Conservation (phyloP, 164 flowering plant species). For the Brasenia schreberi region DNA sequence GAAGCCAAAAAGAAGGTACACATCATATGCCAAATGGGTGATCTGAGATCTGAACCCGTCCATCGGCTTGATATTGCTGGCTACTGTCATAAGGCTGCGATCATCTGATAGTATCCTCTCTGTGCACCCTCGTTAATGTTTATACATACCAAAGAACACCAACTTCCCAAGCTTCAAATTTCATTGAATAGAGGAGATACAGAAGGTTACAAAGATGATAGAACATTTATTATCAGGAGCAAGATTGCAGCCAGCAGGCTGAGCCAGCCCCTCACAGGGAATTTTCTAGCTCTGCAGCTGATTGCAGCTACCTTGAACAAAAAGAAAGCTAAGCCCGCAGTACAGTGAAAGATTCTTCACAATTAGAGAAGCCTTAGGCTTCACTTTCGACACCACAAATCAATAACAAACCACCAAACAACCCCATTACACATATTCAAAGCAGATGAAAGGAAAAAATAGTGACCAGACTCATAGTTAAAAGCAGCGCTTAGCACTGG, state of each 20-base stretch:
- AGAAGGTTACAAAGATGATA: background rate
- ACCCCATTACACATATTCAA: background rate
- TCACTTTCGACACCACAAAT: background rate
- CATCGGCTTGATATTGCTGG: too few relatives aligned
- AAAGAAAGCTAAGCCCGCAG: background rate
- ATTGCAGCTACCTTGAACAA: background rate
- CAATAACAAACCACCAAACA: background rate
- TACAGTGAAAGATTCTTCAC: background rate
- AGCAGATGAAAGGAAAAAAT: background rate
- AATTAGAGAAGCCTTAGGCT: background rate
- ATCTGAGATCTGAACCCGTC: too few relatives aligned
- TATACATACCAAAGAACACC: too few relatives aligned
- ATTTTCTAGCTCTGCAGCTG: too few relatives aligned
- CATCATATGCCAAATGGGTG: too few relatives aligned
- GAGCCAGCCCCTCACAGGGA: too few relatives aligned
- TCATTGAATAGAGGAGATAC: background rate
- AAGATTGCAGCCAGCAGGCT: too few relatives aligned
- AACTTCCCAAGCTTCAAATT: too few relatives aligned
- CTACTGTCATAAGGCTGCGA: too few relatives aligned
- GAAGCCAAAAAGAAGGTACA: too few relatives aligned
- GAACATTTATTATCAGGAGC: background rate
- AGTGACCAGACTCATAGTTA: background rate
- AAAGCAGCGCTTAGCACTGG: constrained; percentile 20
- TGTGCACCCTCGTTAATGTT: too few relatives aligned
- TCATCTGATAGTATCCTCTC: too few relatives aligned